Base-by-base conservation (phyloP, 441 rosid genomes). In the Geranium incanum region DNA sequence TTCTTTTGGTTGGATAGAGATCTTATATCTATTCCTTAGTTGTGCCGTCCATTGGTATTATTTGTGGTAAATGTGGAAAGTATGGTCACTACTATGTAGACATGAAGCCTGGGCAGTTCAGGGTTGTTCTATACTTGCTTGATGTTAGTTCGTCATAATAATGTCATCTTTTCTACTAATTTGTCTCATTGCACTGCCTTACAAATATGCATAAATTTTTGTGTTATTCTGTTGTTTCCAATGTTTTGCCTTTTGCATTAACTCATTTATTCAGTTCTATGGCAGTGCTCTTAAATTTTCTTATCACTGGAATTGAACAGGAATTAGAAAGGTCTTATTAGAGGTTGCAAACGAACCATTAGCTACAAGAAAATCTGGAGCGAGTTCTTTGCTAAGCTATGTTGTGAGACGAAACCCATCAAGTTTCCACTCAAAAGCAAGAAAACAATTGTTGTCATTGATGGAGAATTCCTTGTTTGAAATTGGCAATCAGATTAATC, bases 341-440 rank as follows among this genome's bases (percentile, higher is more conserved):
- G 99, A 95, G 78, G 95, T 79, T 73, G 84, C 71, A 72, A 86
- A 82, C 74, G 78, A 86, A 73, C 90, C 87, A n/a, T 69, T 78
- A 73, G 74, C 71, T 72, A 36, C 60, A 41, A 83, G 89, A 60
- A 88, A 83, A 76, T 77, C 81, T 77, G 98, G 93, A 43, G 93
- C 71, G 37, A 82, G 84, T 87, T 80, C 89, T 72, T 77, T 95
- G 55, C 82, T 95, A 75, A 86, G 78, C 79, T 78, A 89, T 86
- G 81, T 78, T 72, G 86, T 89, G 91, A 86, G 81, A 73, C 95
- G 92, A 79, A 81, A 83, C 65, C 78, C 81, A 52, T 80, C 83
- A 64, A 84, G 80, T 75, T 81, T 91, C 71, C 96, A 93, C 79
- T 93, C 98, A 70, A 87, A 80, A 80, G 96, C 95, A 65, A 84